Conservation (phyloP, 805 yeast species). For the Lipomyces spencermartinsiae region DNA sequence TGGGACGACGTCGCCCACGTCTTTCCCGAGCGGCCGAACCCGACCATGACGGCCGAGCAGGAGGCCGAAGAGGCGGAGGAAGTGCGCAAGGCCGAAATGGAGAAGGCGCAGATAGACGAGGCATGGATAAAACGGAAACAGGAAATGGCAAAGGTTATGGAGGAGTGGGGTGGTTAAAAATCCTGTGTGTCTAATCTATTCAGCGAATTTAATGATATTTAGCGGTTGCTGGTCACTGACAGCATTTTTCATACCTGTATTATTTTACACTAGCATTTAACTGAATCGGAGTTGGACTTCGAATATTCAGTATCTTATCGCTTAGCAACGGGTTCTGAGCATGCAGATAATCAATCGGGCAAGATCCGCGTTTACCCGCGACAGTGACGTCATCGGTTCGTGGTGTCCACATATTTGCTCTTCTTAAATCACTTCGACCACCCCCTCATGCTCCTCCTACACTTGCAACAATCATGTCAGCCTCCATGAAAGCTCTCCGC, state of each 20-base stretch:
- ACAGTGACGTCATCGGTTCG: too few species aligned
- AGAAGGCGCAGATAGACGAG: conserved; percentile 1
- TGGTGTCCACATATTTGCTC: too few species aligned
- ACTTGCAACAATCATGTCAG: too few species aligned
- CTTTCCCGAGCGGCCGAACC: conserved; percentile 3
- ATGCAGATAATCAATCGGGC: too few species aligned
- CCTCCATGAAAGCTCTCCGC: not conserved
- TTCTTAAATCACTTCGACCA: too few species aligned
- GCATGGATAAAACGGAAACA: conserved; percentile 4
- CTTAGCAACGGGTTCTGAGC: too few species aligned
- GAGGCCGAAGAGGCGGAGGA: conserved; percentile 11
- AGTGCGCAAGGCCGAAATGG: not conserved
- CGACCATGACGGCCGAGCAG: conserved; percentile 2
- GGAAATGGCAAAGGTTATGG: conserved; percentile 9
- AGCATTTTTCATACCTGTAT: not conserved
- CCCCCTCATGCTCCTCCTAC: too few species aligned
- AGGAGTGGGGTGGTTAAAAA: conserved; percentile 12
- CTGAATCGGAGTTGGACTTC: too few species aligned
- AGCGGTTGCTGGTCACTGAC: not conserved
- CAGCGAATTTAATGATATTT: not conserved
- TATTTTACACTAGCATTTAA: not conserved
- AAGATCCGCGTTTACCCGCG: too few species aligned
- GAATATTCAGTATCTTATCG: too few species aligned
- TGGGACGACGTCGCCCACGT: conserved; percentile 14
- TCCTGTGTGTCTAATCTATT: not conserved